Evolutionary conservation across 306 rosid species (phyloP), one percentile per base, ranked within the genome.

Genomic region (Citrullus mucosospermus): DNA sequence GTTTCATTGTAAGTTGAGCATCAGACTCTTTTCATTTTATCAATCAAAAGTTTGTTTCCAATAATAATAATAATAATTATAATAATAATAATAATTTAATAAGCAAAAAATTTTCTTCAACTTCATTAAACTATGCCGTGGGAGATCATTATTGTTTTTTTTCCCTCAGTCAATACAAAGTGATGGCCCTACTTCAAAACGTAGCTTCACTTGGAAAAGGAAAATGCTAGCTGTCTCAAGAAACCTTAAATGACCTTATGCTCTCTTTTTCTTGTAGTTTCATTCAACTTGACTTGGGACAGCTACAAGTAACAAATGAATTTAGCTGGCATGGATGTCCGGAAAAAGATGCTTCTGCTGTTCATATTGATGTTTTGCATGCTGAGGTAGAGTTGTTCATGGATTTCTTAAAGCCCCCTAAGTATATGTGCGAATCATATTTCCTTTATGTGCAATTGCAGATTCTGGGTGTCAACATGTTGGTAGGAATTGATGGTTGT

Each of bases 261-360:
- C 39, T 12, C 14, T 55, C 34, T 36, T 34, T 50, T 17, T 73
- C 28, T 77, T 88, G 77, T 90, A 95, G 99, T 81, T 95, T 92
- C 84, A 95, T 95, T 87, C 99, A 95, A 87, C 99, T 95, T 86
- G 99, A 95, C 84, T 82, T 95, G 84, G 97, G 93, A 78, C 91
- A 87, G 85, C 91, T 95, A 67, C 88, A 78, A 69, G 91, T 95
- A 77, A 82, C 84, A 81, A 95, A 95, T 88, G 87, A 93, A 85
- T 86, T 88, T 84, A 92, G 91, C 81, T 95, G 99, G 99, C 86
- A 92, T 88, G 99, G 97, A 77, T 83, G 86, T 78, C 91, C 81
- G 44, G 99, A 87, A 78, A 86, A 86, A 57, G 97, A 95, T 86
- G 91, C 97, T 78, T 89, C 97, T 30, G 92, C 97, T 77, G 99